Percentiles rank a stretch among this genome's conserved stretches.
These are phyloP conservation scores for Polyporus tsugae DNA, from an alignment of 1,284 basidiomycete genomes.

Conservation along the genomic window DNA sequence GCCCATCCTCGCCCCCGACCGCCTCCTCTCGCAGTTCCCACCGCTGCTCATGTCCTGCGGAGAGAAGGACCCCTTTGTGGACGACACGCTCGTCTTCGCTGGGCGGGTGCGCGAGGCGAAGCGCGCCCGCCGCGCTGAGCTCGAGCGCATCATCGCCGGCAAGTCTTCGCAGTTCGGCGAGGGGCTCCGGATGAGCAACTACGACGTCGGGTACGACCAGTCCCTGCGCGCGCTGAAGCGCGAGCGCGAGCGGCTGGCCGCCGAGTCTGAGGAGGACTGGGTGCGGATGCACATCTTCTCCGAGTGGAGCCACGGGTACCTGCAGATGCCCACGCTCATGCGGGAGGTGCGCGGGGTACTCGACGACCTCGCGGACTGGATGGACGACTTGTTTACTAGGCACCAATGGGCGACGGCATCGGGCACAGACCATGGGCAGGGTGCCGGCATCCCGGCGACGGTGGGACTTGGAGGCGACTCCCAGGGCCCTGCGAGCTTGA, in stretches of 20 bases:
- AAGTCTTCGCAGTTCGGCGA: conserved; percentile 68
- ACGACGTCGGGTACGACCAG: conserved; percentile 41
- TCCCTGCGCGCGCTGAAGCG: conserved; percentile 53
- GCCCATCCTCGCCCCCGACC: conserved; percentile 88
- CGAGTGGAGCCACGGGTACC: conserved; percentile 93
- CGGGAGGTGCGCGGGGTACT: conserved; percentile 84
- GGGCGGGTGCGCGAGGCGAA: conserved; percentile 94
- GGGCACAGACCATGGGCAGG: not conserved
- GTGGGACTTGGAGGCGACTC: conserved; percentile 1
- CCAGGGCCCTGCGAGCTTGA: conserved; percentile 11
- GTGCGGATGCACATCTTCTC: conserved; percentile 92
- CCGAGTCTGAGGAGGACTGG: conserved; percentile 92
- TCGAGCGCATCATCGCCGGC: conserved; percentile 62
- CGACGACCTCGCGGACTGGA: conserved; percentile 93
- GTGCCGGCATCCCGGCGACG: conserved; percentile 23
- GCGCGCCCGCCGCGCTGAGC: conserved; percentile 76
- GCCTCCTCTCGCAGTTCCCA: conserved; percentile 91
- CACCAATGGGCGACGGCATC: conserved; percentile 9
- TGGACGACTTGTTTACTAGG: conserved; percentile 77
- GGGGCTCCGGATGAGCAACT: conserved; percentile 53
- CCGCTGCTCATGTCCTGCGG: conserved; percentile 93
- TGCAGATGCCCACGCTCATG: conserved; percentile 94
- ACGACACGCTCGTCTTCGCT: conserved; percentile 95
- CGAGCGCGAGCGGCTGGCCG: conserved; percentile 66
- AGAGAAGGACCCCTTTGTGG: conserved; percentile 97